Base-by-base conservation (phyloP, 2,329 filamentous ascomycete species). In the Penicillium glabrum region DNA sequence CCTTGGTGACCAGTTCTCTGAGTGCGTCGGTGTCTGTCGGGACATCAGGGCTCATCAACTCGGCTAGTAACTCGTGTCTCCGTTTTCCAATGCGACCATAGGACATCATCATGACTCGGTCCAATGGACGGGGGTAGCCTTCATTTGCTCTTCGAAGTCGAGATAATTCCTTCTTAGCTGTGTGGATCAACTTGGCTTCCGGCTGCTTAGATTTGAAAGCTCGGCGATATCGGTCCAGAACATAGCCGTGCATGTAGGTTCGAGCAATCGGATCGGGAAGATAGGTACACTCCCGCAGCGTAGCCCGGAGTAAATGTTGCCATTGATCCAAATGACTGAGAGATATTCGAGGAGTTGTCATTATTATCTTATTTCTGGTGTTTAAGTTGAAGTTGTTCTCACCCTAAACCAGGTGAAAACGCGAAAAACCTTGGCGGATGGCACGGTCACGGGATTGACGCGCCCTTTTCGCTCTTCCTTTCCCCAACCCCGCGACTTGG, bases 251-350 rank as follows among this genome's bases (percentile, higher is more conserved):
- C 69, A 84, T 75, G 71, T 81, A 83, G 31, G 62, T 53, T 61
- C 81, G 79, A 39, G 83, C 82, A 56, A 77, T 71, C 1, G 81
- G 76, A 65, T 87, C 84, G 27, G 86, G 84, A 39, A 88, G 80
- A 64, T 87, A 87, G 54, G 81, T 79, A 60, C 78, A 79, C 73
- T 87, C 82, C 57, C 85, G 81, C 39, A 87, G 79, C 10, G 86
- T 76, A 24, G 80, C 76, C 48, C 85, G 82, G 61, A 84, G 76
- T 46, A 85, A 71, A 65, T 82, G 79, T 29, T 65, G 67, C 75
- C 74, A 77, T 67, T 50, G 53, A 1, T 26, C 27, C 13, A 46
- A 19, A 10, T 29, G 29, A 13, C 54, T 49, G 19, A 29, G 29
- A 23, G 51, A 54, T 58, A 57, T 56, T 60, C 53, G 51, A 52